phyloP scores from a whole-genome alignment of 345 rosid species.

The Conringia planisiliqua region DNA sequence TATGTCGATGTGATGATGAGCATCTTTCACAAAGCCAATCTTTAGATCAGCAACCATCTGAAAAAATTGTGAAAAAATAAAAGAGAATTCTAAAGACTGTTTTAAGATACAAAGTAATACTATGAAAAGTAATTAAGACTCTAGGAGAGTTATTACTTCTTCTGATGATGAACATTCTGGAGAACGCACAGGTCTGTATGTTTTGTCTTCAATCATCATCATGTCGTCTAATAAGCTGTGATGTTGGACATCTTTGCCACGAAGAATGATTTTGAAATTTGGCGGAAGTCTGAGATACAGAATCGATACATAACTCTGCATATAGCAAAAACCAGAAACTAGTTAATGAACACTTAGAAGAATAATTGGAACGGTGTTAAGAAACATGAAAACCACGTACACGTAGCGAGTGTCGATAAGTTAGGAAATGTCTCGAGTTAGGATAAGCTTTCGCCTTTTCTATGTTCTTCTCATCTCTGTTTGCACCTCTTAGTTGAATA shows the following conservation, averaged over 20 bases:
- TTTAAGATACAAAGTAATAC: background rate
- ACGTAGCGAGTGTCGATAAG: slow-evolving; percentile 69
- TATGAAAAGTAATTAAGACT: background rate
- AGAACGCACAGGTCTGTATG: slow-evolving; percentile 48
- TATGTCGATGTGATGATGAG: slow-evolving; percentile 57
- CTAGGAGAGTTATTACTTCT: slow-evolving; percentile 34
- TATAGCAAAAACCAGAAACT: background rate
- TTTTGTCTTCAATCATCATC: slow-evolving; percentile 41
- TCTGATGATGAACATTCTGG: slow-evolving; percentile 25
- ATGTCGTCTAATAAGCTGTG: slow-evolving; percentile 59
- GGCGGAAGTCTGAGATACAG: slow-evolving; percentile 65
- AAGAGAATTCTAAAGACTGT: background rate
- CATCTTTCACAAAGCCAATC: slow-evolving; percentile 87
- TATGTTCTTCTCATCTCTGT: slow-evolving; percentile 59
- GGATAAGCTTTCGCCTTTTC: slow-evolving; percentile 57
- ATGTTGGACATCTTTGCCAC: slow-evolving; percentile 55
- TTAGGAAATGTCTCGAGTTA: slow-evolving; percentile 56
- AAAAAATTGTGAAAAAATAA: background rate
- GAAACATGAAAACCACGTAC: slow-evolving; percentile 30
- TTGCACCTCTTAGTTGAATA: slow-evolving; percentile 71
- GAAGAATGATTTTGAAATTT: slow-evolving; percentile 52
- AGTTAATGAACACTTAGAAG: background rate
- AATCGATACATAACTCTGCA: slow-evolving; percentile 75
- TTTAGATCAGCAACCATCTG: slow-evolving; percentile 55
- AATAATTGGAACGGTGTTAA: background rate